Evolutionary conservation across 192 early-diverging fungal genomes (phyloP), one percentile per base, ranked within the genome.

Genomic region (Podila horticola): DNA sequence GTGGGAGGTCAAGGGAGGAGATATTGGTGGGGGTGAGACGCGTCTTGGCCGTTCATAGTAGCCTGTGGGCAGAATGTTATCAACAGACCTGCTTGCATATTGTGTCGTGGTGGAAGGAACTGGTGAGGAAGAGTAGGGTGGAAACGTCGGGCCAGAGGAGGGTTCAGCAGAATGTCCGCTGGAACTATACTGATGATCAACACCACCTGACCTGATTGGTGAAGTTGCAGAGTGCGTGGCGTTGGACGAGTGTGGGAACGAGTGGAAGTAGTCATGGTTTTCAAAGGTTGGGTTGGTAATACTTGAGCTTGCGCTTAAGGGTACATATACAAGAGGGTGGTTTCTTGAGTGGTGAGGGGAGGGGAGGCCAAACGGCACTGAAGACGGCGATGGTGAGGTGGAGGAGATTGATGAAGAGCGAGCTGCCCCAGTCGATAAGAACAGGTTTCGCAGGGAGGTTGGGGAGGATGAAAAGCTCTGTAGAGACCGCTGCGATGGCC

Each of bases 391-490:
- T 48, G 50, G n/a, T 2, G 58, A 66, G 10, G 45, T 20, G 31
- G 57, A 38, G 0, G 58, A 60, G 4, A 64, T 52, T 20, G 58
- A 28, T 19, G 72, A 1, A 11, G 72, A 22, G 5, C 45, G 29
- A 50, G 29, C 64, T 19, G 38, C 5, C 33, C 30, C 29, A 0
- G 30, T 12, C 26, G 31, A 19, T 12, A 51, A n/a, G 19, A 74
- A 74, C 3, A 60, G 41, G 12, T 74, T 66, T 19, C 72, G 33
- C 30, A 74, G 15, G 24, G 72, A 74, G 6, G 63, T 65, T n/a
- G 72, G 64, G 1, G 63, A 74, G 31, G 26, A 48, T 22, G 15
- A 48, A 30, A 22, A 41, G 45, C 26, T 49, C 17, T 20, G 26
- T 28, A 20, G 41, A 28, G 30, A 41, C 17, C 30, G 64, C 45